Conservation (phyloP, 805 yeast species). For the Lipomyces sp. region DNA sequence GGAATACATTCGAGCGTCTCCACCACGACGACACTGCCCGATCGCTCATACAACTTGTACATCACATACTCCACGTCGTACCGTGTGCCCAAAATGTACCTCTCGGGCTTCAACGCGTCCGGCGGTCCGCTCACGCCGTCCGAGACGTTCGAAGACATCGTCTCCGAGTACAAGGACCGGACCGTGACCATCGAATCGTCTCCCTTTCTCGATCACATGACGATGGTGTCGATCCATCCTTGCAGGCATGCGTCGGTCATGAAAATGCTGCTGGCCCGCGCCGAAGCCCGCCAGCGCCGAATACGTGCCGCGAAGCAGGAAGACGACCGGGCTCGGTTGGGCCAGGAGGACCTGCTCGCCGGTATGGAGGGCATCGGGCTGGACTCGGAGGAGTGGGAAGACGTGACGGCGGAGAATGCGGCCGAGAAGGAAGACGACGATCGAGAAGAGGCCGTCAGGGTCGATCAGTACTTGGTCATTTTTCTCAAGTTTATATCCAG, state of each 20-base stretch:
- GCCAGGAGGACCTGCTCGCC: slow-evolving; percentile 15
- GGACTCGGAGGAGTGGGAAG: slow-evolving; percentile 35
- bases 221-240: slow-evolving; percentile 88
- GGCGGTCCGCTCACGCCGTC: slow-evolving; percentile 85
- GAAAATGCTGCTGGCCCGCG: slow-evolving; percentile 77
- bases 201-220: slow-evolving; percentile 69
- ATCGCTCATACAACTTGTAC: slow-evolving; percentile 78
- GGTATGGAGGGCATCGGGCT: slow-evolving; percentile 38
- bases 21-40: slow-evolving; percentile 28
- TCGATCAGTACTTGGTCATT: slow-evolving; percentile 84
- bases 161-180: slow-evolving; percentile 87
- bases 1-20: slow-evolving; percentile 26
- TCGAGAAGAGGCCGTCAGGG: slow-evolving; percentile 71
- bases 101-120: slow-evolving; percentile 78
- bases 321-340: slow-evolving; percentile 3
- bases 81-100: slow-evolving; percentile 90
- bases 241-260: slow-evolving; percentile 94
- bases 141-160: slow-evolving; percentile 92
- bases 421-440: slow-evolving; percentile 45
- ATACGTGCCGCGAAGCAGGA: slow-evolving; percentile 11
- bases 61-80: slow-evolving; percentile 92
- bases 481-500: slow-evolving; percentile 93
- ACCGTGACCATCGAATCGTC: slow-evolving; percentile 94
- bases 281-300: slow-evolving; percentile 42
- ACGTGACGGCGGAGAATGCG: slow-evolving; percentile 26